Evolutionary conservation across 352 stramenopile genomes (phyloP).

Genomic region (Pythium vanterpoolii): DNA sequence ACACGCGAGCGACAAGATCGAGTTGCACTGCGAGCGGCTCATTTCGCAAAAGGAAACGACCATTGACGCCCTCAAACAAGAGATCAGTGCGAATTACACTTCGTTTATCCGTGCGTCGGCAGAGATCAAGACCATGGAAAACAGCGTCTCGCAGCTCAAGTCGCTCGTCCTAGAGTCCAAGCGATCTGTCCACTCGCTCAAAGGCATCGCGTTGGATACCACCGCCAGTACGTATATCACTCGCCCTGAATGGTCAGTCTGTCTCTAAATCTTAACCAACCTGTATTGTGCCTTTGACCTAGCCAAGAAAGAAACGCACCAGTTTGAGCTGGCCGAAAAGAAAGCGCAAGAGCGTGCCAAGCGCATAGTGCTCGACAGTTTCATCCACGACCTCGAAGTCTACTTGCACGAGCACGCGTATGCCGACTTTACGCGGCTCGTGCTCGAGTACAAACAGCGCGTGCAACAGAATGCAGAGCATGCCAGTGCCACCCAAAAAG

Average conservation of each 20-base stretch:
- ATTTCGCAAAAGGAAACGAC: conserved; percentile 78
- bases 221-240: conserved; percentile 28
- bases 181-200: conserved; percentile 56
- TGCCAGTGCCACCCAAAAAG: conserved; percentile 34
- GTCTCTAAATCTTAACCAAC: background rate
- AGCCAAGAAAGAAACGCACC: conserved; percentile 35
- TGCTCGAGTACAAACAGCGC: conserved; percentile 52
- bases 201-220: conserved; percentile 45
- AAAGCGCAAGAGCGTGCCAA: conserved; percentile 44
- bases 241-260: background rate
- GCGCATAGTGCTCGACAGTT: conserved; percentile 47
- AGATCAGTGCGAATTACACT: conserved; percentile 80
- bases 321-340: conserved; percentile 46
- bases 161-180: conserved; percentile 72
- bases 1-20: conserved; percentile 70
- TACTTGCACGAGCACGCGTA: conserved; percentile 64
- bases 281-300: background rate
- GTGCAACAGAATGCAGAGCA: conserved; percentile 34
- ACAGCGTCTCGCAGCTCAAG: conserved; percentile 80
- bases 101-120: conserved; percentile 70
- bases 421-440: conserved; percentile 47
- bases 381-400: conserved; percentile 70
- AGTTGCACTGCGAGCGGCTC: conserved; percentile 71
- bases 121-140: conserved; percentile 85
- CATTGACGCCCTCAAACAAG: conserved; percentile 80